These are phyloP conservation scores for Dryas octopetala DNA, from an alignment of 306 rosid genomes.

Conservation along the genomic window DNA sequence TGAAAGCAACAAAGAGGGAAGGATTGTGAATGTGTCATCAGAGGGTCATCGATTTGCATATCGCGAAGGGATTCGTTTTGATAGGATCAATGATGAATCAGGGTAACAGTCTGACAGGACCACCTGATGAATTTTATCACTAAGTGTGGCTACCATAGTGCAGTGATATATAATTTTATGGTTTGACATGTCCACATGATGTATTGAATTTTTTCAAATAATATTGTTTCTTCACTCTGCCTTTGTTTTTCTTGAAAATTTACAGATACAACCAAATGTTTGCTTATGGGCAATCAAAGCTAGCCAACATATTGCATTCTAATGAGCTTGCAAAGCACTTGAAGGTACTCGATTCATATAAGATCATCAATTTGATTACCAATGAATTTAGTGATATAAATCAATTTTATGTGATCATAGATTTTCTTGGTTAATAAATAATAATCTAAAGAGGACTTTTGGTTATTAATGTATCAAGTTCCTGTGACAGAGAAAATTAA, in stretches of 20 bases:
- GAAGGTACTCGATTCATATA: too few relatives aligned
- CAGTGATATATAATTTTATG: not conserved
- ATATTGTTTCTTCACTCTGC: not conserved
- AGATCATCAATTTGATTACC: too few relatives aligned
- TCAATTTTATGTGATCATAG: too few relatives aligned
- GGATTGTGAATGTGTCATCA: constrained; percentile 76
- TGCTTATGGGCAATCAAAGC: constrained; percentile 96
- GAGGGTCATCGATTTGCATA: constrained; percentile 64
- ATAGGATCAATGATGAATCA: constrained; percentile 66
- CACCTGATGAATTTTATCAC: constrained; percentile 3
- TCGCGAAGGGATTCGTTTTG: constrained; percentile 61
- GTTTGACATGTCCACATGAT: constrained; percentile 3
- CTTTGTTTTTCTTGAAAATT: not conserved
- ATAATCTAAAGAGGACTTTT: too few relatives aligned
- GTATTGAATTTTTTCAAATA: not conserved
- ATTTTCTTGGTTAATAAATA: too few relatives aligned
- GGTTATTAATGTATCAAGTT: too few relatives aligned
- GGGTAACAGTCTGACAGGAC: constrained; percentile 46
- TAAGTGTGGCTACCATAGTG: not conserved
- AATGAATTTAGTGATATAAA: too few relatives aligned
- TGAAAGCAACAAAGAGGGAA: constrained; percentile 68
- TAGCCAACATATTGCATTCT: too few relatives aligned
- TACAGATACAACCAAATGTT: constrained; percentile 51
- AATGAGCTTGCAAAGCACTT: too few relatives aligned
- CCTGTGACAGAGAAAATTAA: too few relatives aligned